A percentile compares a stretch with the other conserved stretches of the same genome.
Evolutionary conservation across 2,329 filamentous ascomycete species (phyloP).

Genomic region (Dryadomyces quercus-mongolicae): DNA sequence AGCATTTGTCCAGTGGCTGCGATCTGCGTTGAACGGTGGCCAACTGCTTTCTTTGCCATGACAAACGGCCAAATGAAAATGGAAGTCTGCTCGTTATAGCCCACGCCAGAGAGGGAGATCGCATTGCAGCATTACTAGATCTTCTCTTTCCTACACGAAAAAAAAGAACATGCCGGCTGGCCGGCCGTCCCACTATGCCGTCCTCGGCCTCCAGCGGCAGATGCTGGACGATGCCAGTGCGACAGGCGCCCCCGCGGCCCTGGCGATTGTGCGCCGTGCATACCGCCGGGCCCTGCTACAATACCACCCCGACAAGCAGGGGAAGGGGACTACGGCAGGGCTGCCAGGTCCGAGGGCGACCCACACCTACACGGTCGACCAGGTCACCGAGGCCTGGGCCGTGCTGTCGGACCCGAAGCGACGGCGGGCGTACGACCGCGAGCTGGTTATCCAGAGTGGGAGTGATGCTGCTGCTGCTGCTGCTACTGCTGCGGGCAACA

Average conservation of each 20-base stretch:
- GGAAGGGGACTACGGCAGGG: not conserved
- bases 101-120: not conserved
- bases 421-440: conserved; percentile 41
- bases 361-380: conserved; percentile 41
- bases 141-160: not conserved
- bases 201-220: conserved; percentile 5
- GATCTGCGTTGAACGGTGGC: not conserved
- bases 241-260: conserved; percentile 16
- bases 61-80: not conserved
- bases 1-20: too few species aligned
- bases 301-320: conserved; percentile 53
- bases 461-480: conserved; percentile 14
- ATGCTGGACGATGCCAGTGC: conserved; percentile 9
- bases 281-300: conserved; percentile 53
- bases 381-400: conserved; percentile 48
- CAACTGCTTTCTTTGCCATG: not conserved
- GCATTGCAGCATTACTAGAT: not conserved
- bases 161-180: too few species aligned
- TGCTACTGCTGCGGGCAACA: conserved; percentile 12
- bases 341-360: not conserved
- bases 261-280: conserved; percentile 43
- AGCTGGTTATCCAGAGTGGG: conserved; percentile 21
- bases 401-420: conserved; percentile 38
- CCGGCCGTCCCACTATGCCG: conserved; percentile 2
- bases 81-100: not conserved